phyloP scores from a whole-genome alignment of 1,284 basidiomycete species.

The Cryptococcus deneoformans region DNA sequence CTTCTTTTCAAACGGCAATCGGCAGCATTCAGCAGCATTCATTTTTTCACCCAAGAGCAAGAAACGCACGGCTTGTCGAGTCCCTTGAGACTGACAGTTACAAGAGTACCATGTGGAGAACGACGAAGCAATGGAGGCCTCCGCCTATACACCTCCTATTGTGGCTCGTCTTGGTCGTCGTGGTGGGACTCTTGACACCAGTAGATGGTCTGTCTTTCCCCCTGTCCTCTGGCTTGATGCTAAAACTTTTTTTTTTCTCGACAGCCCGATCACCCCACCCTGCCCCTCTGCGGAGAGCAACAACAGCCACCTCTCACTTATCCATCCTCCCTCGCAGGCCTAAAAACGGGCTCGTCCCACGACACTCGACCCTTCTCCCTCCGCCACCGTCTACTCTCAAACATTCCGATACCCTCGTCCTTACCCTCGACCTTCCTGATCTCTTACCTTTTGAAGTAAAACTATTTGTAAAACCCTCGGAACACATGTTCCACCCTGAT shows the following conservation, averaged over 20 bases:
- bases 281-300: conserved; percentile 36
- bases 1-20: background rate
- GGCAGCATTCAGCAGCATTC: background rate
- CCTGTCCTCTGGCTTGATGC: background rate
- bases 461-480: conserved; percentile 66
- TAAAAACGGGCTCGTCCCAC: conserved; percentile 1
- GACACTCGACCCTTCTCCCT: conserved; percentile 15
- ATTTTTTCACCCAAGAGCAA: background rate
- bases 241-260: background rate
- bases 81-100: background rate
- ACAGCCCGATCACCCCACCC: conserved; percentile 40
- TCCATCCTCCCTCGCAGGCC: conserved; percentile 59
- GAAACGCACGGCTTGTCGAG: background rate
- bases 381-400: conserved; percentile 29
- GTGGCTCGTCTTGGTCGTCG: conserved; percentile 10
- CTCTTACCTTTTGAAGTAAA: conserved; percentile 27
- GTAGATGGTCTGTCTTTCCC: conserved; percentile 6
- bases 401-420: conserved; percentile 40
- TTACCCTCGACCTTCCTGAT: conserved; percentile 30
- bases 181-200: conserved; percentile 1
- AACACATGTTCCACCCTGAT: conserved; percentile 70
- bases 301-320: conserved; percentile 25
- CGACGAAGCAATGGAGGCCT: conserved; percentile 1
- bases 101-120: background rate
- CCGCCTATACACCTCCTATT: conserved; percentile 3